Evolutionary conservation across 805 yeast genomes (phyloP).

Genomic region (Lachancea cidri): DNA sequence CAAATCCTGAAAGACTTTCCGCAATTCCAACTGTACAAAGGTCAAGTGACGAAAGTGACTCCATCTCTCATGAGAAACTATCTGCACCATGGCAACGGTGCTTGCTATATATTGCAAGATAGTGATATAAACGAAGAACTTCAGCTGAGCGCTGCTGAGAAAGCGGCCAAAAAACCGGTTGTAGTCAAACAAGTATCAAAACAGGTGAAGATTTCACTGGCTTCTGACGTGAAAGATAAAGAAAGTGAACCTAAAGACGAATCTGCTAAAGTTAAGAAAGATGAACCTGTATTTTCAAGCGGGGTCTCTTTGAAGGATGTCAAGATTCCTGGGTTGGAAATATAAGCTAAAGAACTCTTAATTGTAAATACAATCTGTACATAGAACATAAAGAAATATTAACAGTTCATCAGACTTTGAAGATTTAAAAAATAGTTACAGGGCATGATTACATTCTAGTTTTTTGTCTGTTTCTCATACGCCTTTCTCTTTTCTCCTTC

Average conservation of each 20-base stretch:
- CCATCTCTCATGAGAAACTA: constrained; percentile 81
- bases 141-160: not conserved
- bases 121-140: constrained; percentile 19
- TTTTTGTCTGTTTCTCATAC: constrained; percentile 59
- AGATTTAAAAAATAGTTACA: too few relatives aligned
- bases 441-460: constrained; percentile 35
- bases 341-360: constrained; percentile 10
- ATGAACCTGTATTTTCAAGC: constrained; percentile 12
- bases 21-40: constrained; percentile 52
- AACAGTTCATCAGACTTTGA: too few relatives aligned
- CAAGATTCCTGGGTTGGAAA: constrained; percentile 28
- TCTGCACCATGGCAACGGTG: constrained; percentile 67
- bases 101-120: constrained; percentile 52
- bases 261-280: too few relatives aligned
- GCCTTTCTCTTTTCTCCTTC: constrained; percentile 75
- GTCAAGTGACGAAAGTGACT: constrained; percentile 68
- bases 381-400: constrained; percentile 1
- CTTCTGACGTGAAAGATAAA: too few relatives aligned
- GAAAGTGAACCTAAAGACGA: too few relatives aligned
- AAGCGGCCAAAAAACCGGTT: constrained; percentile 1
- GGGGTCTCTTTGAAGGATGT: constrained; percentile 24
- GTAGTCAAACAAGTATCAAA: not conserved
- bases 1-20: constrained; percentile 70
- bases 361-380: constrained; percentile 2
- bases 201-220: not conserved